Evolutionary conservation across 2,329 filamentous ascomycete species (phyloP).

Genomic region (Neoarthrinium moseri): DNA sequence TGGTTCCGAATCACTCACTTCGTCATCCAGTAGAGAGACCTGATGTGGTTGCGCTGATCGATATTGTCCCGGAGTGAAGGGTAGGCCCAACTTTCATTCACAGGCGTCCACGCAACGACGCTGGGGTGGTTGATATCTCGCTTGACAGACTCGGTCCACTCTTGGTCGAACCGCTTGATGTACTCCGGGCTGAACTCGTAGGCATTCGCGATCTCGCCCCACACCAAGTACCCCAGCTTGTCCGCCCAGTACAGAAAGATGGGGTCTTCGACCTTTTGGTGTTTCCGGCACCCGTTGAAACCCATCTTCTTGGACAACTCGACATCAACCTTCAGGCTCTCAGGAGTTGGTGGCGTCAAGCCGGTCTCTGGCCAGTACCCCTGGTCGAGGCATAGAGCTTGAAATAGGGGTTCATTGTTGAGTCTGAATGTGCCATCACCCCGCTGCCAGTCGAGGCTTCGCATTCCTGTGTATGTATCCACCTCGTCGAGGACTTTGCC

Average conservation of each 20-base stretch:
- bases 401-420: conserved; percentile 59
- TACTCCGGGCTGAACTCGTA: conserved; percentile 62
- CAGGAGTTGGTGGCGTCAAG: conserved; percentile 53
- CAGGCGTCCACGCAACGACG: conserved; percentile 65
- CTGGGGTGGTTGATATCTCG: conserved; percentile 66
- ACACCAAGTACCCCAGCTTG: conserved; percentile 59
- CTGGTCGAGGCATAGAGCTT: conserved; percentile 59
- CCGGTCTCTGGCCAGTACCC: conserved; percentile 63
- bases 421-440: conserved; percentile 59
- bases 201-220: conserved; percentile 65
- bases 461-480: conserved; percentile 60
- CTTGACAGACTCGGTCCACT: conserved; percentile 63
- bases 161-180: conserved; percentile 58
- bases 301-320: conserved; percentile 58
- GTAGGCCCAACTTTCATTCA: conserved; percentile 66
- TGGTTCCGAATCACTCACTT: conserved; percentile 55
- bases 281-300: conserved; percentile 64
- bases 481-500: conserved; percentile 52
- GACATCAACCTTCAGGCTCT: conserved; percentile 50
- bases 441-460: conserved; percentile 56
- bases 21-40: conserved; percentile 62
- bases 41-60: conserved; percentile 63
- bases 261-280: conserved; percentile 64
- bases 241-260: conserved; percentile 62
- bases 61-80: conserved; percentile 53